Evolutionary conservation across 257 asterid genomes (phyloP).

Genomic region (Nicotiana benthamiana): DNA sequence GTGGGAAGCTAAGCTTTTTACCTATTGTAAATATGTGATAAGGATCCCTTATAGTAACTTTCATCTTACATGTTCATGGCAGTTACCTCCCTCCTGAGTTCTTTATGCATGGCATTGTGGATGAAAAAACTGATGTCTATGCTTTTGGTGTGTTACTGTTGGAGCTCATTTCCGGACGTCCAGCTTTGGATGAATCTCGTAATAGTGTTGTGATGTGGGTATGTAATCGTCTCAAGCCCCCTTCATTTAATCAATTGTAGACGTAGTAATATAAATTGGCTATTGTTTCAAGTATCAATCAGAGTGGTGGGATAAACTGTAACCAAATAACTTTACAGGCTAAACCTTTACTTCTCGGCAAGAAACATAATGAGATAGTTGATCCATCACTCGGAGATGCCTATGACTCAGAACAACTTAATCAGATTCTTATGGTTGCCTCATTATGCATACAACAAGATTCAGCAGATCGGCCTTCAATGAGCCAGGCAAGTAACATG

Average conservation of each 20-base stretch:
- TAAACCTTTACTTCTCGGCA: slow-evolving; percentile 55
- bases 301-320: not conserved
- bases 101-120: slow-evolving; percentile 87
- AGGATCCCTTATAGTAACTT: not conserved
- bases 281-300: not conserved
- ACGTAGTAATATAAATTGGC: not conserved
- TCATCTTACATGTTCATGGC: slow-evolving; percentile 14
- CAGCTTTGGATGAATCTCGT: slow-evolving; percentile 70
- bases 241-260: not conserved
- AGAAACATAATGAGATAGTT: slow-evolving; percentile 38
- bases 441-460: slow-evolving; percentile 64
- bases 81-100: slow-evolving; percentile 98
- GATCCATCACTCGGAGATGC: slow-evolving; percentile 61
- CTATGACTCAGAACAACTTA: slow-evolving; percentile 60
- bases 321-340: slow-evolving; percentile 44
- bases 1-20: slow-evolving; percentile 5
- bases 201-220: slow-evolving; percentile 98
- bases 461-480: slow-evolving; percentile 70
- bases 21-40: not conserved
- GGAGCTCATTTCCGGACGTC: slow-evolving; percentile 80
- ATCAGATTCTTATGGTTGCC: slow-evolving; percentile 54
- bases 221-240: slow-evolving; percentile 19
- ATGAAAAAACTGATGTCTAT: slow-evolving; percentile 92
- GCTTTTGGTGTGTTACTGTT: slow-evolving; percentile 81
- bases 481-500: slow-evolving; percentile 63